phyloP scores from a whole-genome alignment of 352 stramenopile species.

The Phytophthora pluvialis region DNA sequence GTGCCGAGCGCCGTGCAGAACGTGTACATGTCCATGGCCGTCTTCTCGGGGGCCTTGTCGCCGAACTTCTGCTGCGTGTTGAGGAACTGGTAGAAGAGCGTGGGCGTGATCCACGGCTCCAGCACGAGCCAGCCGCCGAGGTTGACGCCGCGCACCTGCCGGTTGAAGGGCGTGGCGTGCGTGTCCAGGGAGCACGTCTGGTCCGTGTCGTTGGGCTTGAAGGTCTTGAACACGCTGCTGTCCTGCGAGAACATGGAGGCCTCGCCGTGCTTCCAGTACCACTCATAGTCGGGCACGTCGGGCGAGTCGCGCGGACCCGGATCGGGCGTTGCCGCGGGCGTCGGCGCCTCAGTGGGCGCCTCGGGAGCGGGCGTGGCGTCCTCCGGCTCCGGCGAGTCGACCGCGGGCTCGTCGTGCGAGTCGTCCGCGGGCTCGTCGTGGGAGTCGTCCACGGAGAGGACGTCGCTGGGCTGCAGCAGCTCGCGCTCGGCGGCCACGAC shows the following conservation, averaged over 20 bases:
- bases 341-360: conserved; percentile 5
- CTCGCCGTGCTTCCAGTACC: conserved; percentile 73
- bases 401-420: conserved; percentile 21
- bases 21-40: conserved; percentile 93
- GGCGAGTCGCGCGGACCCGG: conserved; percentile 28
- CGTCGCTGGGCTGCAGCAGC: background rate
- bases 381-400: conserved; percentile 2
- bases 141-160: conserved; percentile 90
- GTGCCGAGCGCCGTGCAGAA: conserved; percentile 90
- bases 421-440: conserved; percentile 14
- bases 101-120: conserved; percentile 96
- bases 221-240: conserved; percentile 62
- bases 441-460: conserved; percentile 18
- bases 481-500: background rate
- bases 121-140: conserved; percentile 97
- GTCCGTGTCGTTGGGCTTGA: conserved; percentile 69
- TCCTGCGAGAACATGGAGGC: conserved; percentile 55
- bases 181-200: conserved; percentile 74
- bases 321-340: conserved; percentile 1
- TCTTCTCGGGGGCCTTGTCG: conserved; percentile 83
- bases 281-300: conserved; percentile 47
- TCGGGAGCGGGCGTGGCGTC: background rate
- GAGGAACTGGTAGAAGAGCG: conserved; percentile 97
- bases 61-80: conserved; percentile 70
- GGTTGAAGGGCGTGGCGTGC: conserved; percentile 55